Base-by-base conservation (phyloP, 108 stramenopile species). In the Aurantiochytrium sp. region DNA sequence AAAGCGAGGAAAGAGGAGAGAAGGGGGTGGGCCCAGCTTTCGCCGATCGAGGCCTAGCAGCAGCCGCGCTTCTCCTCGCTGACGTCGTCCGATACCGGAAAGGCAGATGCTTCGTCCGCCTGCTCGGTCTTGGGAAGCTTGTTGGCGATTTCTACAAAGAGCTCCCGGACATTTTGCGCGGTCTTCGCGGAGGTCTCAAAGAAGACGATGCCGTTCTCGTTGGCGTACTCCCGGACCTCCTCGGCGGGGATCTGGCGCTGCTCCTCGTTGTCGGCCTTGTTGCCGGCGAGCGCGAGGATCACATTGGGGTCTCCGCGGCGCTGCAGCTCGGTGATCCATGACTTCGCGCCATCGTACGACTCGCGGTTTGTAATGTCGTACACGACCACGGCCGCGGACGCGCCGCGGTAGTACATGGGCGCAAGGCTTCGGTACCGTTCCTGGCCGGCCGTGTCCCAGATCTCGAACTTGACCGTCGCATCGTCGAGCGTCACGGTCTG, bases 311-410 rank as follows among this genome's bases (percentile, higher is more conserved):
- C 98, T 31, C 98, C 98, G 85, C 97, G 94, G 37, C 98, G 92
- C 89, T 98, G 97, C 53, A 99, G 92, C 94, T 99, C 98, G 90
- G 97, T 98, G 55, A 99, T 97, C 98, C 98, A 99, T 1, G 93
- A 92, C 87, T 99, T 99, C 50, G 98, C 98, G 2, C 98, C 98
- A 48, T 94, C 94, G 89, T 97, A 98, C 3, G 98, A 97, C 81
- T 96, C 97, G 52, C 94, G 96, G 86, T 99, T 98, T 19, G 97
- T 97, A 59, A 98, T 96, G 89, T 98, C 97, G 89, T 96, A 99
- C 0, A 99, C 98, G 48, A 99, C 94, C 39, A 96, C 95, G 36
- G 95, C 96, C n/a, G 95, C 95, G 8, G 95, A 93, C n/a, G 95
- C 96, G 2, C 96, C 96, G 8, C 95, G 88, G 85, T 96, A 96